Evolutionary conservation across 2,329 filamentous ascomycete species (phyloP).

Genomic region (Aspergillus nomiae): DNA sequence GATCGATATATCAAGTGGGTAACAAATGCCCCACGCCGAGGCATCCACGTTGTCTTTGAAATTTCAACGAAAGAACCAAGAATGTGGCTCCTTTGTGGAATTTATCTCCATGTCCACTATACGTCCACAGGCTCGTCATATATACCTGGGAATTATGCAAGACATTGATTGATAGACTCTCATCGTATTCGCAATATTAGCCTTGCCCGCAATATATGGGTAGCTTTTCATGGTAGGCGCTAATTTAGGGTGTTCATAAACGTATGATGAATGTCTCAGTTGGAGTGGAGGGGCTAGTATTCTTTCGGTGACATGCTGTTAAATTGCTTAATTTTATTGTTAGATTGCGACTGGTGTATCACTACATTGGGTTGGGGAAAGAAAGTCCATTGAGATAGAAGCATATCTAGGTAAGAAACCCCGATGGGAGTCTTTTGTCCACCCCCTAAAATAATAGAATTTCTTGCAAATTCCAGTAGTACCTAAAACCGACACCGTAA

Average conservation of each 20-base stretch:
- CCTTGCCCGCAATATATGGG: not conserved
- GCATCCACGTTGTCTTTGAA: not conserved
- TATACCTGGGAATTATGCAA: not conserved
- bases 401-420: no score
- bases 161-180: not conserved
- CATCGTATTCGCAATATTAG: not conserved
- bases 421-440: no score
- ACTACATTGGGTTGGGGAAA: no score
- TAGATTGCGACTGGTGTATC: no score
- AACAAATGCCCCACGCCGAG: not conserved
- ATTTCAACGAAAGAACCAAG: not conserved
- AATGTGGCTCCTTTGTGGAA: not conserved
- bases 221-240: not conserved
- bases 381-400: no score
- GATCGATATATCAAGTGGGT: not conserved
- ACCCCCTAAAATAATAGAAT: no score
- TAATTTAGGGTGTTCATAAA: not conserved
- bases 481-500: no score
- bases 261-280: not conserved
- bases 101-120: not conserved
- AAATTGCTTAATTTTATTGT: no score
- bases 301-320: no score
- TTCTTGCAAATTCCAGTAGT: no score
- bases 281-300: not conserved
- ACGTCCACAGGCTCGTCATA: not conserved